phyloP scores from a whole-genome alignment of 2,329 filamentous ascomycete species.

The Scedosporium minutisporum region DNA sequence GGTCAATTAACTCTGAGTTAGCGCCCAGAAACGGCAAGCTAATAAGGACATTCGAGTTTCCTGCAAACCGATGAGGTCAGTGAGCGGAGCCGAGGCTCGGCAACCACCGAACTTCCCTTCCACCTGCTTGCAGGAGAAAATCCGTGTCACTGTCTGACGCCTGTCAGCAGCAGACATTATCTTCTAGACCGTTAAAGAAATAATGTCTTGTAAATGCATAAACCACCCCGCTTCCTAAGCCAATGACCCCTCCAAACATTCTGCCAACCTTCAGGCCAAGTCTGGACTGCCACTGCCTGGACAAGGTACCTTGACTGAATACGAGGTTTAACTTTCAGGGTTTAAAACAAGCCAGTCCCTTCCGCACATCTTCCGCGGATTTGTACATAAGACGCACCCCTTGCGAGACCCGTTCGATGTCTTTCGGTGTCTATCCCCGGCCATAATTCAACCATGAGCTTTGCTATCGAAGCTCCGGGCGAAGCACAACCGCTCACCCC shows the following conservation, averaged over 20 bases:
- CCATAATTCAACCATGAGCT: slow-evolving; percentile 43
- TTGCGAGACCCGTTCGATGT: not conserved
- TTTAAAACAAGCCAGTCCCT: not conserved
- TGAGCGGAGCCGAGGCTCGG: slow-evolving; percentile 3
- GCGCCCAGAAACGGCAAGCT: not conserved
- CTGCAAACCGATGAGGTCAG: not conserved
- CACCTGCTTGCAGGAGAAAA: not conserved
- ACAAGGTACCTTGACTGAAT: not conserved
- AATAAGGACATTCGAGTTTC: not conserved
- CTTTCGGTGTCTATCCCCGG: not conserved
- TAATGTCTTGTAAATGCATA: not conserved
- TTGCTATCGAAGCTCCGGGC: slow-evolving; percentile 68
- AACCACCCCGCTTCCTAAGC: not conserved
- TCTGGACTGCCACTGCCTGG: not conserved
- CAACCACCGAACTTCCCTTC: not conserved
- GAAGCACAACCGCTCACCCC: slow-evolving; percentile 65
- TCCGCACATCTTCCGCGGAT: not conserved
- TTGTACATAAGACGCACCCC: not conserved
- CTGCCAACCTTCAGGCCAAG: not conserved
- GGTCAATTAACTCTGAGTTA: not conserved
- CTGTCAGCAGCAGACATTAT: not conserved
- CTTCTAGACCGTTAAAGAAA: not conserved
- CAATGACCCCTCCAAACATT: slow-evolving; percentile 1
- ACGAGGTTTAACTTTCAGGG: not conserved
- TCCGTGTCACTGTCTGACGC: not conserved